phyloP scores from a whole-genome alignment of 1,139 yeast genomes.

The Lodderomyces theae region DNA sequence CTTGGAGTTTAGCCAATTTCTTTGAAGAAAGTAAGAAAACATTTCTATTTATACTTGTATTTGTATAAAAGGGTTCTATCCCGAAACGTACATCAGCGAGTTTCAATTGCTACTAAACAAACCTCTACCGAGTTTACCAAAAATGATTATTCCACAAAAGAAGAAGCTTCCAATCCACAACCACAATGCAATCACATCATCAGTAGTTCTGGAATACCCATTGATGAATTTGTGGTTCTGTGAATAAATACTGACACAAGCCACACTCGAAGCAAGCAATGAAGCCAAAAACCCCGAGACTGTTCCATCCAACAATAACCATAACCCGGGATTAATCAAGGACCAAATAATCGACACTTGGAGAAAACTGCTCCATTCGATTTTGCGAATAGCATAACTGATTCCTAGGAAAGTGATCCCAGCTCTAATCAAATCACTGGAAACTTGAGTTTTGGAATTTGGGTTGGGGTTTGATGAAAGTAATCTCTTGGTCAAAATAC shows the following conservation, averaged over 20 bases:
- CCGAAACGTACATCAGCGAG: too few relatives aligned
- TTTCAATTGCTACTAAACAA: conserved; percentile 23
- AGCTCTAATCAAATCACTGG: conserved; percentile 50
- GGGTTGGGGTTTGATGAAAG: conserved; percentile 33
- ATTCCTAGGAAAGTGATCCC: conserved; percentile 79
- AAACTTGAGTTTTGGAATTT: conserved; percentile 22
- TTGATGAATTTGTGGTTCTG: conserved; percentile 25
- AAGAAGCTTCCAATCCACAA: conserved; percentile 60
- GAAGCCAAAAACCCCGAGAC: conserved; percentile 59
- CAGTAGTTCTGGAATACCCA: conserved; percentile 16
- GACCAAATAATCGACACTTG: conserved; percentile 80
- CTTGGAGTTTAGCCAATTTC: too few relatives aligned
- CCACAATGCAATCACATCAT: conserved; percentile 37
- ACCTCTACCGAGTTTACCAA: conserved; percentile 71
- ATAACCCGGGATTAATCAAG: conserved; percentile 70
- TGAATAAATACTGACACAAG: conserved; percentile 36
- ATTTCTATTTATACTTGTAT: too few relatives aligned
- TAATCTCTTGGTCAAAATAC: conserved; percentile 26
- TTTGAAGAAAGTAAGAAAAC: too few relatives aligned
- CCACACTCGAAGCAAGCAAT: conserved; percentile 37
- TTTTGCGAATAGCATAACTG: conserved; percentile 75
- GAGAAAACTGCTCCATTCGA: conserved; percentile 73
- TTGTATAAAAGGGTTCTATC: too few relatives aligned
- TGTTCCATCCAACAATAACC: conserved; percentile 80
- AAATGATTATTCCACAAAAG: conserved; percentile 65